Evolutionary conservation across 1,284 basidiomycete species (phyloP).

Genomic region (Entoloma clypeatum): DNA sequence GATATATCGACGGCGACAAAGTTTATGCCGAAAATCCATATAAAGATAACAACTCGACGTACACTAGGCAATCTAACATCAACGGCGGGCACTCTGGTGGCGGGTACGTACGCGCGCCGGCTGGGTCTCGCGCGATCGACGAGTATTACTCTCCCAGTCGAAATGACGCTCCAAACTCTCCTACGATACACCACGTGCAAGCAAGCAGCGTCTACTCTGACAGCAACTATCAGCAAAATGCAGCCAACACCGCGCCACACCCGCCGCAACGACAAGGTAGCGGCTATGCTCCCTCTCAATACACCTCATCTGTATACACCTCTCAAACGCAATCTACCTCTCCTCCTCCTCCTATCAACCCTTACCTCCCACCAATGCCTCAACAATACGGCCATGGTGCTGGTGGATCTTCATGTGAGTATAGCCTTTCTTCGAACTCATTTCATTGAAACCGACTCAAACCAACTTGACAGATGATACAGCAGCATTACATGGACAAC

Average conservation of each 20-base stretch:
- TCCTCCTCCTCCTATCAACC: constrained; percentile 22
- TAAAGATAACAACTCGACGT: constrained; percentile 27
- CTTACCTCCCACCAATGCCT: constrained; percentile 20
- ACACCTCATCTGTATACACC: constrained; percentile 40
- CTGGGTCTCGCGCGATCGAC: constrained; percentile 67
- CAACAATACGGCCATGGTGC: constrained; percentile 49
- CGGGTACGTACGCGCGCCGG: constrained; percentile 61
- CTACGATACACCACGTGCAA: constrained; percentile 31
- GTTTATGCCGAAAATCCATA: constrained; percentile 47
- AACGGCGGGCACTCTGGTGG: constrained; percentile 39
- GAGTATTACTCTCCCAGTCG: constrained; percentile 53
- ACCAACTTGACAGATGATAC: constrained; percentile 44
- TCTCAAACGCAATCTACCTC: constrained; percentile 20
- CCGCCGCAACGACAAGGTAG: constrained; percentile 37
- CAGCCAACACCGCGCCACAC: constrained; percentile 1
- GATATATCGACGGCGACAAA: constrained; percentile 52
- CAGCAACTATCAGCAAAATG: constrained; percentile 29
- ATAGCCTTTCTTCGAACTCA: constrained; percentile 1
- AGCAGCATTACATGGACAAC: constrained; percentile 47
- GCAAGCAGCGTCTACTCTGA: constrained; percentile 19
- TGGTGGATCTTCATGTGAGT: constrained; percentile 56
- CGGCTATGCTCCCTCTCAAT: constrained; percentile 32
- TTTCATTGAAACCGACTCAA: constrained; percentile 8
- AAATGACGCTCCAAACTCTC: constrained; percentile 33
- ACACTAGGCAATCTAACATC: constrained; percentile 29